A percentile compares a stretch with the other conserved stretches of the same genome.
phyloP scores from a whole-genome alignment of 176 grass and related monocot genomes.

The Puccinellia tenuiflora region DNA sequence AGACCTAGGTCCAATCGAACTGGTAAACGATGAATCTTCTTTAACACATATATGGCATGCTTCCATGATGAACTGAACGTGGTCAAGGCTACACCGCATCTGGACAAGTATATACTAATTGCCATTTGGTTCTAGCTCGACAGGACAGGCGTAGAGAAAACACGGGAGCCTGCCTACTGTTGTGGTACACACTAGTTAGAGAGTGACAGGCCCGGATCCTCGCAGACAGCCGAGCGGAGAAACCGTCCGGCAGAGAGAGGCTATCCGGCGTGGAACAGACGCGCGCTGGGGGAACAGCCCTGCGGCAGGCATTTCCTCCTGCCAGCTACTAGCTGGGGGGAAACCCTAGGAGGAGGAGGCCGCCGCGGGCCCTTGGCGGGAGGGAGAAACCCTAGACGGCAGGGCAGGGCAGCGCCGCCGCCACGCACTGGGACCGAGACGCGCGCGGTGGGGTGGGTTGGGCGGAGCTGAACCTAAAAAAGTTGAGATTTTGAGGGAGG shows the following conservation, averaged over 20 bases:
- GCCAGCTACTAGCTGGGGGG: background rate
- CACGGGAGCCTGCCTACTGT: background rate
- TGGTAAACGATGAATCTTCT: too few species aligned
- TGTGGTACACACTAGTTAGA: background rate
- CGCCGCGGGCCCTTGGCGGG: background rate
- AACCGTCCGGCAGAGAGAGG: background rate
- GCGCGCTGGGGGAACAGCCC: background rate
- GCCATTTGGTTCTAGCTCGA: background rate
- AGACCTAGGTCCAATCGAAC: too few species aligned
- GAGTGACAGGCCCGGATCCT: background rate
- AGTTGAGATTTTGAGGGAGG: background rate
- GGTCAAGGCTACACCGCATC: too few species aligned
- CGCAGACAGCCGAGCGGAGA: background rate
- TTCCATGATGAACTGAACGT: too few species aligned
- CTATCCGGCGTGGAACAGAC: background rate
- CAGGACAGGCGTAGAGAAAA: background rate
- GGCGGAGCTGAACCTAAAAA: background rate
- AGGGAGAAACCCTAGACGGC: slow-evolving; percentile 7
- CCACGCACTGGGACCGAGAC: background rate
- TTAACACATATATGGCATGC: too few species aligned
- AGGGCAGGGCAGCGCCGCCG: background rate
- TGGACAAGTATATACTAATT: too few species aligned
- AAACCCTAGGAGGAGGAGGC: slow-evolving; percentile 21
- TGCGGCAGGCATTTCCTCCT: background rate
- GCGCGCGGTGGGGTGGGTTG: background rate